A percentile compares a stretch with the other conserved stretches of the same genome.
Conservation (phyloP, 495 filamentous ascomycete genomes). For the Aspergillus saccharolyticus region DNA sequence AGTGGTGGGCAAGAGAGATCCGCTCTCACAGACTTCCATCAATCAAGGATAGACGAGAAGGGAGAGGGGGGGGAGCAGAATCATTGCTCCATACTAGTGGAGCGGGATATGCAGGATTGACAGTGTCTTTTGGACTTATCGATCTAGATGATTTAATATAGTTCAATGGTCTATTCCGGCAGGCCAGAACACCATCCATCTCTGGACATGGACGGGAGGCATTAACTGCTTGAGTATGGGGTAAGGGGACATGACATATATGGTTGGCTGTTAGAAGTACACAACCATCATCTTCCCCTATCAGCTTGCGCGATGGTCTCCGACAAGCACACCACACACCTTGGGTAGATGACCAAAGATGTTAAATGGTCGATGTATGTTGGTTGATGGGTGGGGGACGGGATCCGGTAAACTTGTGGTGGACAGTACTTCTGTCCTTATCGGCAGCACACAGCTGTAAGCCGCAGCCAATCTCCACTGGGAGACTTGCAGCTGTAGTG, state of each 20-base stretch:
- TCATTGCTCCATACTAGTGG: conserved; percentile 9
- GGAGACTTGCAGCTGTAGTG: conserved; percentile 19
- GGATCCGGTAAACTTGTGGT: background rate
- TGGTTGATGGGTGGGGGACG: background rate
- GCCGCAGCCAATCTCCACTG: conserved; percentile 10
- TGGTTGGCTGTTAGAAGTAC: background rate
- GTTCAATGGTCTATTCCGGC: conserved; percentile 9
- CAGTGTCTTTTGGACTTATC: conserved; percentile 19
- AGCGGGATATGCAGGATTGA: conserved; percentile 20
- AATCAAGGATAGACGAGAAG: conserved; percentile 1
- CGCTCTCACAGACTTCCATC: background rate
- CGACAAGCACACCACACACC: conserved; percentile 1
- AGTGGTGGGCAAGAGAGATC: background rate
- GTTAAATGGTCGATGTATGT: background rate
- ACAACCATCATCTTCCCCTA: background rate
- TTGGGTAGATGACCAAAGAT: background rate
- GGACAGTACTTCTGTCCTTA: conserved; percentile 16
- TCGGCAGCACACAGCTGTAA: conserved; percentile 13
- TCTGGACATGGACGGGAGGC: background rate
- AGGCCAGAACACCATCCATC: conserved; percentile 3
- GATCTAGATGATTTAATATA: conserved; percentile 12
- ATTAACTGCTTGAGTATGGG: background rate
- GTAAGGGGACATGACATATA: conserved; percentile 2
- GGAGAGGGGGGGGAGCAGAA: conserved; percentile 1
- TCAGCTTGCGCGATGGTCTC: background rate